phyloP scores from a whole-genome alignment of 2,329 filamentous ascomycete species.

The Pyrenophora seminiperda region DNA sequence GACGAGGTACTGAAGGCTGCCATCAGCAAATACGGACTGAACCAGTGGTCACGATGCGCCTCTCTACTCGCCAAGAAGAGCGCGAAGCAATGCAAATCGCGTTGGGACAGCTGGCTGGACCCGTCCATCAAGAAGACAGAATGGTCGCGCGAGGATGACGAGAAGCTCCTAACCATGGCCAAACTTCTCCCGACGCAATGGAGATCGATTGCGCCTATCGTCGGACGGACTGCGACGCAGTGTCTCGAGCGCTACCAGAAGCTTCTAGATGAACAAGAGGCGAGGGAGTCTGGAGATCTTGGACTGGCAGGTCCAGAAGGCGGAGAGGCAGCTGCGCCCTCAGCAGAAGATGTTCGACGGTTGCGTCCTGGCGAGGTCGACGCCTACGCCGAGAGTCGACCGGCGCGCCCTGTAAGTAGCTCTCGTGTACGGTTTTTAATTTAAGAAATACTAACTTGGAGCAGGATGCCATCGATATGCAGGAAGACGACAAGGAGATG shows the following conservation, averaged over 20 bases:
- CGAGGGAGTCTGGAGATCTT: slow-evolving; percentile 79
- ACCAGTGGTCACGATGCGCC: slow-evolving; percentile 96
- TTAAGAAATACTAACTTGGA: too few relatives aligned
- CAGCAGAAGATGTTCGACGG: slow-evolving; percentile 87
- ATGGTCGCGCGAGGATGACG: slow-evolving; percentile 98
- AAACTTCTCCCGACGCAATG: slow-evolving; percentile 99
- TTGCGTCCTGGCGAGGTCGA: slow-evolving; percentile 92
- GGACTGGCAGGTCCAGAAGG: slow-evolving; percentile 84
- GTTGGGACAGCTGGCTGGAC: slow-evolving; percentile 98
- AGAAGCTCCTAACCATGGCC: slow-evolving; percentile 92
- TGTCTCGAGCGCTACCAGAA: slow-evolving; percentile 97
- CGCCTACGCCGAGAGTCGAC: slow-evolving; percentile 96
- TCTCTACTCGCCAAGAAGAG: slow-evolving; percentile 96
- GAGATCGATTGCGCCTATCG: slow-evolving; percentile 96
- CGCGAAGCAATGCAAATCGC: slow-evolving; percentile 97
- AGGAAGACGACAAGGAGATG: slow-evolving; percentile 99
- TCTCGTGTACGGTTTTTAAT: too few relatives aligned
- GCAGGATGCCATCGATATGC: slow-evolving; percentile 88
- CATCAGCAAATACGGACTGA: slow-evolving; percentile 51
- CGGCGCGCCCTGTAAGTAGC: slow-evolving; percentile 68
- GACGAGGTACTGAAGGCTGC: slow-evolving; percentile 95
- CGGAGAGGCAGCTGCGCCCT: slow-evolving; percentile 83
- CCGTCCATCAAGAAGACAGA: slow-evolving; percentile 98
- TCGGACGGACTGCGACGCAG: slow-evolving; percentile 94
- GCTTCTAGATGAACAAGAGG: slow-evolving; percentile 92